Percentiles rank a stretch among this genome's conserved stretches.
Evolutionary conservation across 495 filamentous ascomycete species (phyloP).

Genomic region (Copromyces sp.): DNA sequence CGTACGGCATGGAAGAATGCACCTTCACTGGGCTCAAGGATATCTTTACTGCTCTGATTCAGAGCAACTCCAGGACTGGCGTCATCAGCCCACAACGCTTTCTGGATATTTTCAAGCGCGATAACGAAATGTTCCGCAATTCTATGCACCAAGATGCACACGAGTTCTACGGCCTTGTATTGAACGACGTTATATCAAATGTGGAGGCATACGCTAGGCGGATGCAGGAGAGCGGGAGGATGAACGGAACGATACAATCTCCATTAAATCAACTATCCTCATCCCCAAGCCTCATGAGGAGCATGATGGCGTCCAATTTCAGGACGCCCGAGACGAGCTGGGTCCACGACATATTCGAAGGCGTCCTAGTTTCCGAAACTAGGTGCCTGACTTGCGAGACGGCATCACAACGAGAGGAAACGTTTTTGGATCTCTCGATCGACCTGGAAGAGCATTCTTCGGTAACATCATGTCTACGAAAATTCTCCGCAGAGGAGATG

Average conservation of each 20-base stretch:
- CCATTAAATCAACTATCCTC: conserved; percentile 35
- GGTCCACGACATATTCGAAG: conserved; percentile 97
- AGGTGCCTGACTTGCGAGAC: conserved; percentile 96
- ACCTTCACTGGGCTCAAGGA: conserved; percentile 91
- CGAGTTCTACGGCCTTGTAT: conserved; percentile 85
- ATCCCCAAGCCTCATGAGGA: conserved; percentile 32
- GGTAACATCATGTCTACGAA: conserved; percentile 86
- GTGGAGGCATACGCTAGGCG: conserved; percentile 73
- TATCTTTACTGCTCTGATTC: conserved; percentile 87
- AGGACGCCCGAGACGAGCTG: conserved; percentile 56
- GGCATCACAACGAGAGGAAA: conserved; percentile 86
- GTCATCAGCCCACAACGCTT: conserved; percentile 92
- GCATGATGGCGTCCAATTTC: conserved; percentile 19
- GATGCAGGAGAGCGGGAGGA: conserved; percentile 31
- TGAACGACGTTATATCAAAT: conserved; percentile 94
- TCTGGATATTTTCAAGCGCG: conserved; percentile 80
- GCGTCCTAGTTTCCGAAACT: conserved; percentile 88
- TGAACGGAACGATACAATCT: conserved; percentile 27
- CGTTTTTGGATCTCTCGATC: conserved; percentile 91
- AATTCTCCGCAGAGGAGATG: conserved; percentile 98
- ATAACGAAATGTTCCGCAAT: conserved; percentile 95
- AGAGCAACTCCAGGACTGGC: conserved; percentile 70
- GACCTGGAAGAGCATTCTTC: conserved; percentile 94
- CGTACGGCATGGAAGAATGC: conserved; percentile 89
- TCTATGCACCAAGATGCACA: conserved; percentile 98